Conservation (phyloP, 345 rosid genomes). For the Salix brachista region DNA sequence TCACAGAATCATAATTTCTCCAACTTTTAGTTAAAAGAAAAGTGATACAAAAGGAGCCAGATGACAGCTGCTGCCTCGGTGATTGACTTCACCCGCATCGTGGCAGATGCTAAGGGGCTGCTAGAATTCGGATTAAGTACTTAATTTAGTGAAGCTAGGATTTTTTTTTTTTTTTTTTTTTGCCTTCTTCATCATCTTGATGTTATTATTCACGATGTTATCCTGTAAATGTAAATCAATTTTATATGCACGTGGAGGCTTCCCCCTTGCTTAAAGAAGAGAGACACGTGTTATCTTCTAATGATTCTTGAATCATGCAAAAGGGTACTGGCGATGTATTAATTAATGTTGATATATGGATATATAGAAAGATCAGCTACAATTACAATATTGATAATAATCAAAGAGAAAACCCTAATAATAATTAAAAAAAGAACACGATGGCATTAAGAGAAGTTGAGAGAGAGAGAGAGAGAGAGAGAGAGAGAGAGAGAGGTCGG, state of each 20-base stretch:
- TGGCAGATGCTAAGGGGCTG: not conserved
- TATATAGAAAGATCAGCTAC: no score
- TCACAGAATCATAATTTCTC: constrained; percentile 61
- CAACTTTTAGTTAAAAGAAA: constrained; percentile 38
- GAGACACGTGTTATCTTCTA: not conserved
- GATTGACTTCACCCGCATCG: not conserved
- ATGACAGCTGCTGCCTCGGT: not conserved
- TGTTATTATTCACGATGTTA: constrained; percentile 6
- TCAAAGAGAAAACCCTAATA: no score
- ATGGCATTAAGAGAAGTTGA: not conserved
- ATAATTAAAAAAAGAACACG: not conserved
- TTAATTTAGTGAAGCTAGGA: constrained; percentile 40
- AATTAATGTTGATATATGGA: no score
- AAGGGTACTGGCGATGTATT: not conserved
- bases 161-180: not conserved
- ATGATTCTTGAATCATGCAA: constrained; percentile 16
- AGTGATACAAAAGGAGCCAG: not conserved
- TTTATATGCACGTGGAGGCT: constrained; percentile 26
- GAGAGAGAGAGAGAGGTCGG: not conserved
- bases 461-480: no score
- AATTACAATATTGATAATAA: no score
- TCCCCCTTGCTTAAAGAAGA: not conserved
- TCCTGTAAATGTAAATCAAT: constrained; percentile 35
- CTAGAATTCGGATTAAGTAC: not conserved
- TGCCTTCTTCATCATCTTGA: not conserved